Base-by-base conservation (phyloP, 805 yeast species). In the Teunomyces atbi region DNA sequence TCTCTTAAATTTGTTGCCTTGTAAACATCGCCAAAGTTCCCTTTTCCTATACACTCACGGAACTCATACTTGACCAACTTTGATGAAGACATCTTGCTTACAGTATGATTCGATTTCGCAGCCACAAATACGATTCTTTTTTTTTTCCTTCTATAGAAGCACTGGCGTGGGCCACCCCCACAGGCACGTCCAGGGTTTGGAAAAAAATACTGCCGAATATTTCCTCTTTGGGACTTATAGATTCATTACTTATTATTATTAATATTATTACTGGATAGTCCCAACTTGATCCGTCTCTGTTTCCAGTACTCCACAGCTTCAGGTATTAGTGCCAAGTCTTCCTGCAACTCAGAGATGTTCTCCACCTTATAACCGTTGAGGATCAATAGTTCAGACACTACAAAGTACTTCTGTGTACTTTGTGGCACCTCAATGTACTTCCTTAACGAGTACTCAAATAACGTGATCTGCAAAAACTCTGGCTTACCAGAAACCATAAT, bases 11-110 rank as follows among this genome's bases (percentile, higher is more conserved):
- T 49, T 5, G 30, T 45, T 37, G 89, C 94, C 56, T 74, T 79
- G 61, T 81, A 89, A 33, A 89, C 96, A 59, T 87, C 92, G 12
- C 96, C 96, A 70, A 89, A 89, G 53, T 86, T 86, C 0, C 96
- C 96, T 46, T 80, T 74, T 0, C 96, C 96, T 11, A 89, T 79
- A 57, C 90, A 83, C 44, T 79, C 77, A 19, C 72, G 51, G n/a
- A 66, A 40, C 18, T 46, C 48, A 48, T 66, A 67, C 29, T 53
- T 51, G 20, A 16, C 34, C 16, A 40, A 26, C 3, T 34, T 41
- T n/a, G 12, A 41, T 32, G 20, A 12, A 13, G 32, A 38, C 40
- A 28, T n/a, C 36, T 33, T 33, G 19, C 7, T 13, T 33, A 5
- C 11, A 8, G 18, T 13, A 11, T 28, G 10, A n/a, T 20, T 21